These are phyloP conservation scores for Globisporangium yorkense DNA, from an alignment of 352 stramenopile genomes.

Conservation along the genomic window DNA sequence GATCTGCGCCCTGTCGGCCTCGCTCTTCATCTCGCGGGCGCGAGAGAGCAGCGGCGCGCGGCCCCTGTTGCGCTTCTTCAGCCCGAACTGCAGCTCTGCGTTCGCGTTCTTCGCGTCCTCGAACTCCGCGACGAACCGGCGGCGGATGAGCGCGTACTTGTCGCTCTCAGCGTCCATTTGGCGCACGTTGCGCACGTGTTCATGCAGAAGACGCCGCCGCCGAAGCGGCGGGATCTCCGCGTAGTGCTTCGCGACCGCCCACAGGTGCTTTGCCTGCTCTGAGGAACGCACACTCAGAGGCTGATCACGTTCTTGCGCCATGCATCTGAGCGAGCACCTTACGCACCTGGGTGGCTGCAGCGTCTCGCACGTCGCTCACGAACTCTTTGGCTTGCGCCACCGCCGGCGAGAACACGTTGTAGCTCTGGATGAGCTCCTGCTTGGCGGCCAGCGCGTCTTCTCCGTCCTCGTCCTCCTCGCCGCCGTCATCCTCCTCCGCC, in stretches of 20 bases:
- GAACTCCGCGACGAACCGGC: conserved; percentile 34
- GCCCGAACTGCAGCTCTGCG: conserved; percentile 36
- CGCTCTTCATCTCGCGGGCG: conserved; percentile 40
- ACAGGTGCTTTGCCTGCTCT: conserved; percentile 28
- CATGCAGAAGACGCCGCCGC: conserved; percentile 42
- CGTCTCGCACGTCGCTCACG: conserved; percentile 29
- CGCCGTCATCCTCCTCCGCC: conserved; percentile 49
- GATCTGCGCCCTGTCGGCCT: conserved; percentile 36
- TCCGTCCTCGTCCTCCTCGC: conserved; percentile 27
- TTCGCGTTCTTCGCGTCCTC: conserved; percentile 31
- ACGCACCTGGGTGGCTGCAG: conserved; percentile 24
- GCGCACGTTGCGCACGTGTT: conserved; percentile 54
- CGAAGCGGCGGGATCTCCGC: conserved; percentile 54
- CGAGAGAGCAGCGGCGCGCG: conserved; percentile 49
- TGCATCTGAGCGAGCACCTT: too few species aligned
- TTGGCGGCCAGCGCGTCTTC: conserved; percentile 40
- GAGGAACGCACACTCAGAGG: not conserved
- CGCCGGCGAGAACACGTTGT: conserved; percentile 36
- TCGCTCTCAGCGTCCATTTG: conserved; percentile 53
- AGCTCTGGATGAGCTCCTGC: conserved; percentile 54
- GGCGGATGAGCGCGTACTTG: conserved; percentile 45
- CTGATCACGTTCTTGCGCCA: too few species aligned
- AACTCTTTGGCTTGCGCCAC: conserved; percentile 41
- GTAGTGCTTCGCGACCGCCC: conserved; percentile 40
- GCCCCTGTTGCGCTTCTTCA: conserved; percentile 52